Evolutionary conservation across 257 asterid genomes (phyloP), one percentile per base, ranked within the genome.

Genomic region (Solanum rostratum): DNA sequence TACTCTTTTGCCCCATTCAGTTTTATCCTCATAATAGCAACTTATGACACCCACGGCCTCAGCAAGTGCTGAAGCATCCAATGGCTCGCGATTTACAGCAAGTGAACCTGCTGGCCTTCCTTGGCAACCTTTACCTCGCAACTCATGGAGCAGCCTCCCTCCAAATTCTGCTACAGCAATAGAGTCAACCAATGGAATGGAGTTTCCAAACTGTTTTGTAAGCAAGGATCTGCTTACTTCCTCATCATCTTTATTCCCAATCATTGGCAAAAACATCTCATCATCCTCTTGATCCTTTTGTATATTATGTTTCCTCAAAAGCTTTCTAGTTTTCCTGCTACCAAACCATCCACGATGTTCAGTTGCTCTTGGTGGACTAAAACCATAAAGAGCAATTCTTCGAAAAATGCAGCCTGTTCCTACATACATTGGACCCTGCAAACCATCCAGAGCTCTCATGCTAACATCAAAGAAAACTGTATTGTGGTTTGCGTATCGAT

Each of bases 361-460:
- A 0, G 98, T 94, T 46, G 98, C 94, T 81, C 98, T 89, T 5
- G 98, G 98, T 1, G 99, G 99, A 63, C 97, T 92, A 84, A 96
- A 96, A 3, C 98, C 98, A 50, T 96, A 96, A 0, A 96, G 86
- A 5, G 98, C 99, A 33, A 93, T 92, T 41, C 99, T 76, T 11
- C 99, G 49, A 83, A 96, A 96, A 55, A 96, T 89, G 91, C 99
- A 96, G 78, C 98, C 99, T 0, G 99, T 96, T 13, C 99, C 98
- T 4, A 94, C 98, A 76, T 96, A 96, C 99, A 96, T 94, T 0
- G 99, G 99, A 63, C 99, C 99, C 82, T 96, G 98, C 29, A 96
- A 79, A 24, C 99, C 98, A 71, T 96, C 99, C 62, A 96, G 90
- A 6, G 99, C 99, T 83, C 99, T 89, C 99, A 96, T 96, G 90